Conservation (phyloP, 768 basidiomycete species). For the Kwoniella sp. region DNA sequence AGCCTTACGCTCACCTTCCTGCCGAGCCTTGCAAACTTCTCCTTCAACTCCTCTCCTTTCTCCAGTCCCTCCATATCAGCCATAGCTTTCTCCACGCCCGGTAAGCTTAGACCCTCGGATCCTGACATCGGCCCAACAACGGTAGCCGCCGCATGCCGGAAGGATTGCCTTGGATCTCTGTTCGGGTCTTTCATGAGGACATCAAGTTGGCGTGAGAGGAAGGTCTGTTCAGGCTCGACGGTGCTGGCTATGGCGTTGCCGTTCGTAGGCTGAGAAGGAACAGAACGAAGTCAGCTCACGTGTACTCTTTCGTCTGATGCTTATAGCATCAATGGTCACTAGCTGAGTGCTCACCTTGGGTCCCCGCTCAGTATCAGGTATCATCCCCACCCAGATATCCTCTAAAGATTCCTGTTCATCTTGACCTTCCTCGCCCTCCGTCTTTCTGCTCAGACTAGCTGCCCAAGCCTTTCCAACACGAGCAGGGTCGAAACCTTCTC, state of each 20-base stretch:
- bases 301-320: neutral
- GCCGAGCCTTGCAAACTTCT: slow-evolving; percentile 47
- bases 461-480: slow-evolving; percentile 45
- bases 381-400: slow-evolving; percentile 69
- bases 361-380: slow-evolving; percentile 69
- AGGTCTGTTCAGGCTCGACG: slow-evolving; percentile 77
- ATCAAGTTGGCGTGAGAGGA: slow-evolving; percentile 88
- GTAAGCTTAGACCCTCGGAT: slow-evolving; percentile 79
- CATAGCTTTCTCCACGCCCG: slow-evolving; percentile 83
- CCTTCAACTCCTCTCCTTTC: slow-evolving; percentile 44
- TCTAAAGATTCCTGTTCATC: slow-evolving; percentile 64
- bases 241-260: neutral
- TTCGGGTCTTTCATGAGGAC: slow-evolving; percentile 86
- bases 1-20: slow-evolving; percentile 30
- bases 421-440: slow-evolving; percentile 69
- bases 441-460: slow-evolving; percentile 56
- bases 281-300: neutral
- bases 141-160: slow-evolving; percentile 69
- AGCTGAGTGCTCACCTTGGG: slow-evolving; percentile 71
- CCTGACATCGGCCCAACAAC: slow-evolving; percentile 92
- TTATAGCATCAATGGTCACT: neutral
- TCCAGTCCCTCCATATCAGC: slow-evolving; percentile 75
- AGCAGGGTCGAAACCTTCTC: slow-evolving; percentile 86
- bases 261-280: neutral
- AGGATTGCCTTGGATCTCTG: slow-evolving; percentile 83